A percentile compares a stretch with the other conserved stretches of the same genome.
Conservation (phyloP, 225 moss, liverwort and hornwort genomes). For the Straminergon stramineum region DNA sequence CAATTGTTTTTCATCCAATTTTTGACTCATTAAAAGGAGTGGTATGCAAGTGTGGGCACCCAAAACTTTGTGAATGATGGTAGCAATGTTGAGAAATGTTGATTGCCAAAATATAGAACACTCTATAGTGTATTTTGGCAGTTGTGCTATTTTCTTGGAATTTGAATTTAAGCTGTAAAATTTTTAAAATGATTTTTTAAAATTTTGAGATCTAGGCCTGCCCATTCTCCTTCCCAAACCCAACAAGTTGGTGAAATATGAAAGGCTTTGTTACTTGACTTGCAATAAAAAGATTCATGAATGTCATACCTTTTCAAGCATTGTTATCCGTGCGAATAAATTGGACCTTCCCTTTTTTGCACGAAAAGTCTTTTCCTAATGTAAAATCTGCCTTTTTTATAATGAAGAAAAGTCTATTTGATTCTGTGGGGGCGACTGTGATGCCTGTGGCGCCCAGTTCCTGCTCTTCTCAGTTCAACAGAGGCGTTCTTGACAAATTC, state of each 20-base stretch:
- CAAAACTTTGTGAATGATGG: background rate
- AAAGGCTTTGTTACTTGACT: accelerated
- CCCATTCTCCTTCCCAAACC: background rate
- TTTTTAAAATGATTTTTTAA: too few relatives aligned
- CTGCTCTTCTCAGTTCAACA: background rate
- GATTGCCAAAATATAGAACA: background rate
- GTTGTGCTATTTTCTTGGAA: accelerated
- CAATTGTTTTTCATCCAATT: background rate
- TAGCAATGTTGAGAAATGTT: background rate
- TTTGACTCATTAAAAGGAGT: background rate
- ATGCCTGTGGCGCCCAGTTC: background rate
- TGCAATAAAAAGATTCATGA: background rate
- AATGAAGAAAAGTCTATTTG: background rate
- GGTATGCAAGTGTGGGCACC: background rate
- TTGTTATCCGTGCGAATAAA: background rate
- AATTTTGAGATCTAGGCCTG: accelerated
- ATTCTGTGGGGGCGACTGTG: background rate
- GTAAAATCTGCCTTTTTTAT: background rate
- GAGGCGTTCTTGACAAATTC: background rate
- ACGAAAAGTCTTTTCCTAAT: background rate
- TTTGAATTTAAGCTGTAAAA: too few relatives aligned
- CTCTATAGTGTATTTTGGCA: background rate
- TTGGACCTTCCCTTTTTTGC: background rate
- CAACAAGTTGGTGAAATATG: background rate
- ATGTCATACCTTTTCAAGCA: background rate